phyloP scores from a whole-genome alignment of 768 basidiomycete genomes.

The Mycena rosella region DNA sequence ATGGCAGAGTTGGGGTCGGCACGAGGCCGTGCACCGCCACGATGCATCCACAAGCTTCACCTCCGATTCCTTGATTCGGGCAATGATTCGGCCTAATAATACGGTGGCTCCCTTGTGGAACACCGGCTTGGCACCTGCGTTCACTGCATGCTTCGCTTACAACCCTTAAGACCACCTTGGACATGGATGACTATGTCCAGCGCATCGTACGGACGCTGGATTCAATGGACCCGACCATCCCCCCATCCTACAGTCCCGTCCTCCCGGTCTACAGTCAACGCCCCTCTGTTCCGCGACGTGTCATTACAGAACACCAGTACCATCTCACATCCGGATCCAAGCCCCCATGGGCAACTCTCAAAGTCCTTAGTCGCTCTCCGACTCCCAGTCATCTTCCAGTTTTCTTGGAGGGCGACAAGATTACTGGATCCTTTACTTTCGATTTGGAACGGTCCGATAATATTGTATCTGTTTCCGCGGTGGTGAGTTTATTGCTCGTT shows the following conservation, averaged over 20 bases:
- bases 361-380: slow-evolving; percentile 53
- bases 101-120: slow-evolving; percentile 8
- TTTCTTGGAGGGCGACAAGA: slow-evolving; percentile 39
- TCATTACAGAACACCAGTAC: slow-evolving; percentile 30
- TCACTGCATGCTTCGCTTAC: slow-evolving; percentile 19
- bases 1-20: too few relatives aligned
- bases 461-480: slow-evolving; percentile 53
- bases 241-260: slow-evolving; percentile 20
- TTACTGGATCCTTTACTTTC: slow-evolving; percentile 34
- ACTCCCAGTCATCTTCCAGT: slow-evolving; percentile 41
- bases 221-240: slow-evolving; percentile 35
- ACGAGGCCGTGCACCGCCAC: too few relatives aligned
- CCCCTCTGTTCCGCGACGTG: slow-evolving; percentile 15
- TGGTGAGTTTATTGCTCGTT: slow-evolving; percentile 44
- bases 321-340: slow-evolving; percentile 33
- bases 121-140: slow-evolving; percentile 9
- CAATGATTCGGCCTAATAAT: background rate
- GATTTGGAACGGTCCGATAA: slow-evolving; percentile 45
- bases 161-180: background rate
- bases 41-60: too few relatives aligned
- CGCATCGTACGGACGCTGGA: slow-evolving; percentile 33
- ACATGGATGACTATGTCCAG: slow-evolving; percentile 35
- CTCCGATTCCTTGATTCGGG: background rate
- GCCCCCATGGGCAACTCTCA: slow-evolving; percentile 54
- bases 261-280: slow-evolving; percentile 27